Conservation (phyloP, 2,329 filamentous ascomycete species). For the Zymoseptoria passerinii region DNA sequence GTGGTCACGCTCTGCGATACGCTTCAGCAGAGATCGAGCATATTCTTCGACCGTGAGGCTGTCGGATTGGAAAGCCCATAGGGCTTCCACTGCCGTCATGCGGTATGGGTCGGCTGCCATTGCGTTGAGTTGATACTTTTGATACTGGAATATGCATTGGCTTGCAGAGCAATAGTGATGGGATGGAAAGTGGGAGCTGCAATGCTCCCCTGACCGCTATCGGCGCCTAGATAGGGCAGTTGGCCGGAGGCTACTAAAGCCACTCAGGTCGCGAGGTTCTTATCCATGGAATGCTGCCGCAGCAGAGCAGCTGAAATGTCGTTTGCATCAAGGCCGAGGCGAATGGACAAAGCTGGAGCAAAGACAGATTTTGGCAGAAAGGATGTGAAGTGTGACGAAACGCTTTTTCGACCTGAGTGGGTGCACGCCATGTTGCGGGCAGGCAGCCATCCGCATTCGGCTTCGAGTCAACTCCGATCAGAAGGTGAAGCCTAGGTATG, state of each 20-base stretch:
- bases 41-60: slow-evolving; percentile 44
- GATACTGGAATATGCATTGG: neutral
- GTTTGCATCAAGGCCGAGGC: no score
- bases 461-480: no score
- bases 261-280: neutral
- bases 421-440: no score
- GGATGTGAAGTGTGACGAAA: neutral
- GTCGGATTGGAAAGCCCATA: slow-evolving; percentile 32
- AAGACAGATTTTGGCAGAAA: neutral
- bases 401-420: no score
- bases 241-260: neutral
- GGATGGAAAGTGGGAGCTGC: neutral
- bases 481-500: neutral
- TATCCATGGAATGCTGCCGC: neutral
- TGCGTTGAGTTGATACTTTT: neutral
- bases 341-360: neutral
- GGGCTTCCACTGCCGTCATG: slow-evolving; percentile 39
- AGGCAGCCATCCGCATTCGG: no score
- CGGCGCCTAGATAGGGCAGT: neutral
- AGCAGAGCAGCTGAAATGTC: neutral
- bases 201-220: neutral
- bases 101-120: slow-evolving; percentile 12
- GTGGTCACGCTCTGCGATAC: slow-evolving; percentile 39
- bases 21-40: slow-evolving; percentile 40
- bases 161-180: neutral